phyloP scores from a whole-genome alignment of 306 rosid species.

The Dalbergia cochinchinensis region DNA sequence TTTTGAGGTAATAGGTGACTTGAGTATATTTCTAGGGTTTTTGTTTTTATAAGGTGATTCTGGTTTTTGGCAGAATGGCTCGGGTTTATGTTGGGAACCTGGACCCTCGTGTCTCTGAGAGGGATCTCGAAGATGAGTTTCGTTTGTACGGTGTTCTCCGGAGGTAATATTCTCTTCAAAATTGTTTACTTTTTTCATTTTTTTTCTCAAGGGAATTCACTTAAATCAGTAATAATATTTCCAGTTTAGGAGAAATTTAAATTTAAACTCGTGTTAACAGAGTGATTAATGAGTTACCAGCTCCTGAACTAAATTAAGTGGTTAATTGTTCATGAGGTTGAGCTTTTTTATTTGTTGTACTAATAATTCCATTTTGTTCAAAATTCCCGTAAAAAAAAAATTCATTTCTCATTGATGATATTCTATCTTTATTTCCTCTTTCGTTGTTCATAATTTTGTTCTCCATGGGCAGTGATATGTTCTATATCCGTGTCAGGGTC shows the following conservation, averaged over 20 bases:
- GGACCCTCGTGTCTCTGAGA: constrained; percentile 90
- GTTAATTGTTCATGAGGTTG: not conserved
- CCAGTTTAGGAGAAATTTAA: constrained; percentile 5
- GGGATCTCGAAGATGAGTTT: constrained; percentile 95
- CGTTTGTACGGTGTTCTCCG: constrained; percentile 89
- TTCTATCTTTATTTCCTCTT: not conserved
- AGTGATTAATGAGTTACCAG: not conserved
- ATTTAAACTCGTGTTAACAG: not conserved
- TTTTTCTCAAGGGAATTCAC: not conserved
- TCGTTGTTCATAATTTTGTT: too few relatives aligned
- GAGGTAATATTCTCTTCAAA: constrained; percentile 56
- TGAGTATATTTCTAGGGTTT: not conserved
- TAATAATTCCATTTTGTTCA: not conserved
- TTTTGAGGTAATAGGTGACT: not conserved
- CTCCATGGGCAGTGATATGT: too few relatives aligned
- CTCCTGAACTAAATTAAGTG: constrained; percentile 6
- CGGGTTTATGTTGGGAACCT: constrained; percentile 90
- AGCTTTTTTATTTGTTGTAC: not conserved
- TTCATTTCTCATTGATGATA: not conserved
- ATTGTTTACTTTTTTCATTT: not conserved
- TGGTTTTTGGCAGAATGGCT: constrained; percentile 61
- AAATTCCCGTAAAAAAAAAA: not conserved
- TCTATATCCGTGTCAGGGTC: not conserved
- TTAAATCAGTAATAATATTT: not conserved
- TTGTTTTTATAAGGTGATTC: constrained; percentile 38